Base-by-base conservation (phyloP, 2,329 filamentous ascomycete genomes). In the Daldinia sp. region DNA sequence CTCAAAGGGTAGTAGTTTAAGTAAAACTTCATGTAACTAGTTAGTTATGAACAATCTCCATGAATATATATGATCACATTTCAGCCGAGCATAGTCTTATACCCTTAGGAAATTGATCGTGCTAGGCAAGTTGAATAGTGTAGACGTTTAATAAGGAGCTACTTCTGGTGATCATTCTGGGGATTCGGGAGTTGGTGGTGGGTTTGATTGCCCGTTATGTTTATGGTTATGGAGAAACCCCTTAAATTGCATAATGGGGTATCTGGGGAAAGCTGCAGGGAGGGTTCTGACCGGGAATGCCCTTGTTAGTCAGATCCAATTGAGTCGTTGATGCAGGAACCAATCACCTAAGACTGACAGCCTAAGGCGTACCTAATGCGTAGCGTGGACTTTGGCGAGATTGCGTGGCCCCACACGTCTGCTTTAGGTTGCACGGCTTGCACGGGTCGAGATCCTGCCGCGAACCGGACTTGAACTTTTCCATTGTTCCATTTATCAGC, bases 221-320 rank as follows among this genome's bases (percentile, higher is more conserved):
- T 48, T 41, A 54, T 42, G 51, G 30, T 33, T 44, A 58, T 26
- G 41, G 55, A 18, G 35, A 61, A 63, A 30, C 30, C 61, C 64
- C 37, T 39, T 18, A n/a, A 56, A 70, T 68, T 68, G 68, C 68
- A 70, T 70, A 70, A 70, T 35, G 30, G n/a, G 55, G 48, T 50
- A 63, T 65, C 65, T 63, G 68, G 68, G 68, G 68, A 70, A 70
- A 70, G 65, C 65, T 68, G 62, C 59, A 68, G 53, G 50, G 33
- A 28, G 48, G 51, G 48, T 15, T 60, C 44, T 37, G 15, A 26
- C 64, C 44, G 50, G 67, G 64, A 65, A 39, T 1, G 39, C 48
- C 67, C 64, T 44, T 61, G 68, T 35, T 35, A 12, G 3, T 39
- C 20, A 48, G 42, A 50, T 59, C 15, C 54, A 54, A 44, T 54